Base-by-base conservation (phyloP, 306 rosid species). In the Amphicarpaea edgeworthii region DNA sequence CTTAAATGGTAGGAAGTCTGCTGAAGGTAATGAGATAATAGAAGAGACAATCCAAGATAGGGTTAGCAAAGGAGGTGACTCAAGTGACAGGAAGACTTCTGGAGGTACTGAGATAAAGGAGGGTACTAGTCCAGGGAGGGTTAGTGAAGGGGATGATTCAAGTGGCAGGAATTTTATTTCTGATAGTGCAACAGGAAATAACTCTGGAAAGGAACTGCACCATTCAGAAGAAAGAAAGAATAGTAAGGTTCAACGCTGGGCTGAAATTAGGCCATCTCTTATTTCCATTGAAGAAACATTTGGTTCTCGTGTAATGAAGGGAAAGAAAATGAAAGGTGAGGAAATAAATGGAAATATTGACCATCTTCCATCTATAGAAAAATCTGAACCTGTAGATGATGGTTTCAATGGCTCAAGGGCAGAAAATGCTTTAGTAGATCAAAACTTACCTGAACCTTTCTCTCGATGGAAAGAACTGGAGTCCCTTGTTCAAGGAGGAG, bases 401-500 rank as follows among this genome's bases (percentile, higher is more conserved):
- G 70, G 68, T 70, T 55, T 19, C 30, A 78, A 46, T 66, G 73
- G 24, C 72, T 43, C 72, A 21, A 76, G 68, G 66, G 59, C 26
- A 50, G 87, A 78, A 86, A 85, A 79, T 47, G 24, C 55, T 60
- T 38, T 16, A 59, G 70, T 16, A 49, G 83, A 85, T 76, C 86
- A 82, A 66, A 77, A 47, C 61, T 59, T 81, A 45, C 65, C 83
- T 20, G 86, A 82, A 80, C 70, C 59, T 58, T 63, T 81, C 8
- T 88, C 86, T 75, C 86, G 77, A 9, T 91, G 90, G 93, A 88
- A 85, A 83, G 97, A 92, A 85, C 77, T 95, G 73, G 96, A 92
- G 81, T 70, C 79, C 82, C 97, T 92, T 69, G 96, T 92, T 81
- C 96, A 78, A 70, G 99, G 97, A 37, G 99, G 97, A 77, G 81